phyloP scores from a whole-genome alignment of 2,329 filamentous ascomycete genomes.

The Nemania serpens region DNA sequence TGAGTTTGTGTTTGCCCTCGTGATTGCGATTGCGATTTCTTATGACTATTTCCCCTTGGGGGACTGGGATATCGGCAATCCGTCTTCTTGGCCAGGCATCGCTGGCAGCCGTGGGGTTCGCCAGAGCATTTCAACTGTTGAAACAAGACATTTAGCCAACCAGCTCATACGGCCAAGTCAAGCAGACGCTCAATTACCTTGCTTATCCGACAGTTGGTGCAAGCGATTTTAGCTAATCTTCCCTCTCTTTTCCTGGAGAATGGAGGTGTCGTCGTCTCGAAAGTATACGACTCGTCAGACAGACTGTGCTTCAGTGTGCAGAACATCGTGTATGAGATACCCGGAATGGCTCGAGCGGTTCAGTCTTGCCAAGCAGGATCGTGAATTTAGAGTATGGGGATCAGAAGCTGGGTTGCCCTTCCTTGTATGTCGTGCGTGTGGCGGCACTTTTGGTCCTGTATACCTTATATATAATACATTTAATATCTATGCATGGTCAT shows the following conservation, averaged over 20 bases:
- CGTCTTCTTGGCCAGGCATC: constrained; percentile 26
- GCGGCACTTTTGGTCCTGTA: constrained; percentile 17
- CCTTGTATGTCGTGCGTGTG: constrained; percentile 19
- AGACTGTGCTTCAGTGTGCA: constrained; percentile 29
- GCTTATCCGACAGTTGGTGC: constrained; percentile 30
- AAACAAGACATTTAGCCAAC: constrained; percentile 6
- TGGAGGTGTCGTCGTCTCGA: constrained; percentile 28
- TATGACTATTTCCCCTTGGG: constrained; percentile 23
- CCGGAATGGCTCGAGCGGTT: not conserved
- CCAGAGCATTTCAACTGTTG: constrained; percentile 29
- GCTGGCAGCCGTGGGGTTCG: constrained; percentile 24
- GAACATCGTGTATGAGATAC: constrained; percentile 20
- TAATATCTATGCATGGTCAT: constrained; percentile 9
- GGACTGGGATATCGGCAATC: constrained; percentile 27
- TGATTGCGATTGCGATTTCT: constrained; percentile 22
- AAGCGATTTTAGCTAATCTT: constrained; percentile 27
- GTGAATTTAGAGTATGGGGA: constrained; percentile 17
- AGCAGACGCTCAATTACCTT: constrained; percentile 20
- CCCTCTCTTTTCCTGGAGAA: constrained; percentile 29
- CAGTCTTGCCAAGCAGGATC: constrained; percentile 11
- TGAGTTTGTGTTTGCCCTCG: constrained; percentile 16
- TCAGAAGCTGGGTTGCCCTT: constrained; percentile 14
- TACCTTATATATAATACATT: constrained; percentile 22
- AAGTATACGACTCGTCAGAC: constrained; percentile 28
- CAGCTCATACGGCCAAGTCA: not conserved